Percentiles rank a stretch among this genome's conserved stretches.
These are phyloP conservation scores for Penicillium lividum DNA, from an alignment of 495 filamentous ascomycete genomes.

Conservation along the genomic window DNA sequence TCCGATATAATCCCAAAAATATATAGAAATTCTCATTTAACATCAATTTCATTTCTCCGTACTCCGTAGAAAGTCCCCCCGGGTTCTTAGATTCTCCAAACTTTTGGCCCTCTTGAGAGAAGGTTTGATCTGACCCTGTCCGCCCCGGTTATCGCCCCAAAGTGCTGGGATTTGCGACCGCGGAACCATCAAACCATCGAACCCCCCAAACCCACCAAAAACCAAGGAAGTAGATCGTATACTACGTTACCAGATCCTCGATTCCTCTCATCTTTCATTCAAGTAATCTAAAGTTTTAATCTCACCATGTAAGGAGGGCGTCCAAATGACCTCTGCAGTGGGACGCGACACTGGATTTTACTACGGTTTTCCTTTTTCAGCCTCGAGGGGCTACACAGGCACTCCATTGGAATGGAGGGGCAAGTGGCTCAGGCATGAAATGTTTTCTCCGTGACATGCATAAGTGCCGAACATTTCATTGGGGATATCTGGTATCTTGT, in stretches of 20 bases:
- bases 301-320: conserved; percentile 5
- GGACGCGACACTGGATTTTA: conserved; percentile 3
- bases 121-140: background rate
- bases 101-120: background rate
- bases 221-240: background rate
- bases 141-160: background rate
- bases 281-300: background rate
- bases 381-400: conserved; percentile 11
- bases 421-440: conserved; percentile 12
- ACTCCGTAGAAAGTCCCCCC: background rate
- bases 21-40: background rate
- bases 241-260: background rate
- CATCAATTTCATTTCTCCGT: background rate
- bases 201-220: background rate
- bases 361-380: conserved; percentile 6
- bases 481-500: conserved; percentile 11
- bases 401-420: conserved; percentile 3
- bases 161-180: background rate
- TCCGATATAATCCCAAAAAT: background rate
- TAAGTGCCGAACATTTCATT: conserved; percentile 17
- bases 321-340: background rate
- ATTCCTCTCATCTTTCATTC: background rate
- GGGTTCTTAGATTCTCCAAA: background rate
- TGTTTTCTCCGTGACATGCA: conserved; percentile 30
- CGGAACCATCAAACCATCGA: background rate